Evolutionary conservation across 2,329 filamentous ascomycete genomes (phyloP), one percentile per base, ranked within the genome.

Genomic region (Scortechinia acanthostroma): DNA sequence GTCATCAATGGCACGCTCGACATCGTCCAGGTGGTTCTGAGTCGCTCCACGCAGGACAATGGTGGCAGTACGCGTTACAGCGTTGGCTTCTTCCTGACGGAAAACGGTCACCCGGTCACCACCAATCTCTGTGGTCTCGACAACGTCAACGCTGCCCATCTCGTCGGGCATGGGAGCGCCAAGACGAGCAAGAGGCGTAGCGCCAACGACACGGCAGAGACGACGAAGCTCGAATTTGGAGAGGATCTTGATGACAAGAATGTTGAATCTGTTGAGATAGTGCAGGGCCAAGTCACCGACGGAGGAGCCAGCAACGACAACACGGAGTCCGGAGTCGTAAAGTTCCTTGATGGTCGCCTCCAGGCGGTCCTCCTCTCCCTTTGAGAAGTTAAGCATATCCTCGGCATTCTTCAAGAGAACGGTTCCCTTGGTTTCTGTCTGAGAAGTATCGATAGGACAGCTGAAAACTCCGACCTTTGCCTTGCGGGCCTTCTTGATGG

Each of bases 151-250:
- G 56, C 70, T 86, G 52, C 93, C 93, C 91, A 95, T 97, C 75
- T 98, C 93, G 55, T 98, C 93, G n/a, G 94, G 93, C 93, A 98
- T 98, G 40, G 93, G 93, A 15, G 94, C 93, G 52, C 93, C 93
- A 42, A 98, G 76, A 56, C 93, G 86, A 45, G 94, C 94, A 50
- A 98, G 77, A n/a, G 93, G 93, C 14, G 93, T 96, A 46, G 93
- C 93, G 50, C 91, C 91, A 44, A 97, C 91, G 20, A 98, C 93
- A 50, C 93, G 86, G 76, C 94, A 98, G 58, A 97, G 74, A 58
- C 93, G 81, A 55, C 93, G 85, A 49, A 98, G 81, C 70, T 98
- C 93, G 59, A 97, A 98, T 69, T 98, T 98, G 70, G 90, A 95
- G 58, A 97, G 81, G 53, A 98, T 85, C 69, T 95, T 95, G 74